Evolutionary conservation across 2,329 filamentous ascomycete species (phyloP).

Genomic region (Dichotomopilus funicola): DNA sequence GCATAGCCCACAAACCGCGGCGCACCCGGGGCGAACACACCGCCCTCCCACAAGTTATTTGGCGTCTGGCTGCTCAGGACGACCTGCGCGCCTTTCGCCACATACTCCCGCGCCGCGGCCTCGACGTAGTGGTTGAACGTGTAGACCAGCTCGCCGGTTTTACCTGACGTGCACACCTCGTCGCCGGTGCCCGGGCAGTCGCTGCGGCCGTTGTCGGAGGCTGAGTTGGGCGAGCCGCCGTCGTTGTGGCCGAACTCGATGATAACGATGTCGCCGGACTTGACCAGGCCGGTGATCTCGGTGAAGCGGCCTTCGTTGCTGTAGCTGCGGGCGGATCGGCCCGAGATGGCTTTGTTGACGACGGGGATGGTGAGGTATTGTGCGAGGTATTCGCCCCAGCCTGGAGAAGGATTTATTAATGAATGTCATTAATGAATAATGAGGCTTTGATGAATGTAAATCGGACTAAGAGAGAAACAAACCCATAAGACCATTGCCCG

Average conservation of each 20-base stretch:
- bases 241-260: constrained; percentile 70
- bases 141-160: constrained; percentile 25
- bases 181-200: constrained; percentile 48
- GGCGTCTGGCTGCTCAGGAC: constrained; percentile 53
- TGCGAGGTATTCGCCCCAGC: constrained; percentile 53
- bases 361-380: constrained; percentile 41
- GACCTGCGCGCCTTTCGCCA: constrained; percentile 53
- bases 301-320: constrained; percentile 55
- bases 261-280: constrained; percentile 55
- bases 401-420: constrained; percentile 3
- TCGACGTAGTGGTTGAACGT: constrained; percentile 31
- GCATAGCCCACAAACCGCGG: constrained; percentile 51
- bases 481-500: constrained; percentile 26
- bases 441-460: not conserved
- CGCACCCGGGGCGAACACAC: constrained; percentile 39
- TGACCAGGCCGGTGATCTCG: constrained; percentile 43
- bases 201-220: constrained; percentile 52
- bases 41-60: constrained; percentile 56
- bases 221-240: constrained; percentile 45
- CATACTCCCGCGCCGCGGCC: constrained; percentile 25
- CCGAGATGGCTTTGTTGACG: constrained; percentile 55
- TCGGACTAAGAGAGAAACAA: not conserved
- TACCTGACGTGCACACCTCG: constrained; percentile 43
- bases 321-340: constrained; percentile 56
- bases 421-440: not conserved